Base-by-base conservation (phyloP, 1,284 basidiomycete species). In the Somion occarium region DNA sequence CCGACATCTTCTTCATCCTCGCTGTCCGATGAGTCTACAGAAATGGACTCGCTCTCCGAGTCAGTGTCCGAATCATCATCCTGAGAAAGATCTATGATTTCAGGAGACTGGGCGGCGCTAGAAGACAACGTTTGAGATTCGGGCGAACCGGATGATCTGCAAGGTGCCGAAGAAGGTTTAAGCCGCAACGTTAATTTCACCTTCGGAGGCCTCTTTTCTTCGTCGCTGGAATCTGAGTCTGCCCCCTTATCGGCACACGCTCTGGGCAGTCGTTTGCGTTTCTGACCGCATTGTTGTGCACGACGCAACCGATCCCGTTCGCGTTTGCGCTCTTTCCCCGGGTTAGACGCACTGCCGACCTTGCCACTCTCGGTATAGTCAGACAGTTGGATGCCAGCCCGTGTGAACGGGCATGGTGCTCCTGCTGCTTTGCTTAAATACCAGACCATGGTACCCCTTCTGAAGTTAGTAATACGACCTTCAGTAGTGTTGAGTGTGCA, bases 381-480 rank as follows among this genome's bases (percentile, higher is more conserved):
- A 62, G 78, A 84, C 3, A 88, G 71, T 27, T 80, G 75, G 42
- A 89, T 84, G n/a, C 83, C 83, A 1, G 76, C 81, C 52, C 82
- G 74, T 7, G 82, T 69, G 63, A 89, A 89, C 2, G 86, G 86
- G 65, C 86, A 88, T 0, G 82, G 80, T 7, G 82, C 78, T 38
- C 87, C 87, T 3, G 85, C 79, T 19, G 83, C 84, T 58, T 79
- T 77, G 63, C 81, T 83, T 46, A 89, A 74, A 66, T 88, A 89
- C 85, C 85, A 89, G 5, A 89, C 85, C 61, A 79, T 78, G 37
- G 87, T 89, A 30, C 87, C 87, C 39, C 82, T 76, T 51, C 86
- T 76, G 62, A 88, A 89, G 64, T 87, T 87, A n/a, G 86, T 88
- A 23, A 73, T 56, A 38, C 84, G 73, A 48, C 72, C 74, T 37